These are phyloP conservation scores for Sporisorium graminicola DNA, from an alignment of 1,284 basidiomycete species.

Conservation along the genomic window DNA sequence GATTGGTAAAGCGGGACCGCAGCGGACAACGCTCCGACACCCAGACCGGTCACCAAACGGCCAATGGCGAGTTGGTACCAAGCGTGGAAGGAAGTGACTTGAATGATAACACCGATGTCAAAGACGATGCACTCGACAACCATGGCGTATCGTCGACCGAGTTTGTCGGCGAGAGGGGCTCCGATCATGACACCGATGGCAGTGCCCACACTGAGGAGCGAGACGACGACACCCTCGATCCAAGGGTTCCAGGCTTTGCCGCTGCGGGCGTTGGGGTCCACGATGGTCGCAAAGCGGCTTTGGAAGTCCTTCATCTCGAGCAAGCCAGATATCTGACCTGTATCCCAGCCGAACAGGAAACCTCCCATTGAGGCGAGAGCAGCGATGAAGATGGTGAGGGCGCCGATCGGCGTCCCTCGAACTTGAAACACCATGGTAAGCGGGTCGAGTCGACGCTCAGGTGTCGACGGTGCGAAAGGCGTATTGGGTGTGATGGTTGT, in stretches of 20 bases:
- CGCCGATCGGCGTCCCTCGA: conserved; percentile 65
- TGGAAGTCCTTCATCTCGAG: conserved; percentile 81
- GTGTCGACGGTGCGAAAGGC: neutral
- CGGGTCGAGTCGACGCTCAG: neutral
- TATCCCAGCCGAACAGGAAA: conserved; percentile 79
- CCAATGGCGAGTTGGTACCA: conserved; percentile 74
- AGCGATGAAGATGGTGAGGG: conserved; percentile 77
- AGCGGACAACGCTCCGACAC: conserved; percentile 73
- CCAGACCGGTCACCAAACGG: conserved; percentile 75
- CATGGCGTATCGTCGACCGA: conserved; percentile 82
- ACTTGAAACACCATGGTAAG: conserved; percentile 48
- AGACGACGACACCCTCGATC: conserved; percentile 76
- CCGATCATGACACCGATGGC: conserved; percentile 67
- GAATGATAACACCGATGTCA: conserved; percentile 78
- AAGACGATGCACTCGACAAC: conserved; percentile 78
- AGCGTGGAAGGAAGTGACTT: conserved; percentile 65
- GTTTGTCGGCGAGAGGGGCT: conserved; percentile 74
- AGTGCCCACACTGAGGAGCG: conserved; percentile 73
- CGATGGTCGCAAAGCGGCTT: conserved; percentile 74
- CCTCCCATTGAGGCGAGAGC: conserved; percentile 82
- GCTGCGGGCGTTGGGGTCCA: conserved; percentile 12
- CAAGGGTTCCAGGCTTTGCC: conserved; percentile 58
- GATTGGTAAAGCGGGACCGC: conserved; percentile 83
- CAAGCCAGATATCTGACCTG: conserved; percentile 83
- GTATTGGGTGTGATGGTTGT: neutral